Evolutionary conservation across 2,329 filamentous ascomycete species (phyloP), one percentile per base, ranked within the genome.

Genomic region (Rugonectria rugulosa): DNA sequence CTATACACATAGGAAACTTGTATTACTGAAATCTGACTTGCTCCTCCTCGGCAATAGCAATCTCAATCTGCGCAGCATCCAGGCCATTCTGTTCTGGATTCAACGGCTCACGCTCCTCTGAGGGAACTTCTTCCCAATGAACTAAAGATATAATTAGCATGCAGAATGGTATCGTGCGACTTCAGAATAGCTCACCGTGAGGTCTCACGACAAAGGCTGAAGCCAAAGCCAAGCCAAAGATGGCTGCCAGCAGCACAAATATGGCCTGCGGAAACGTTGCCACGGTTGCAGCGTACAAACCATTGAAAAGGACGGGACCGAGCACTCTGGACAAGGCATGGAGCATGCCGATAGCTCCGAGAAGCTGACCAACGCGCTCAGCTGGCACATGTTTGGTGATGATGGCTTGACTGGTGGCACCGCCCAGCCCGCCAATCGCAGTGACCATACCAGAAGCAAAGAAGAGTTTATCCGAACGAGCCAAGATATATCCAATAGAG

Each of bases 321-420:
- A 96, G 71, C 2, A 98, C 86, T 58, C 92, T 81, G 3, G 90
- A 85, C 29, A 97, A 75, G 1, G 92, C 90, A 73, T 98, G 94
- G 54, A 98, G 75, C 58, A 98, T 79, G 0, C 94, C 95, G 14
- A 88, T 89, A 2, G 92, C 93, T 19, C 95, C 95, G 0, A 99
- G 82, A n/a, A 98, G 78, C 71, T 95, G 88, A 0, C 95, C 95
- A 0, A 95, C 88, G 41, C 85, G 84, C 60, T 95, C 90, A 1
- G 87, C 81, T 0, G 93, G 91, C 0, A 98, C 88, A 72, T 98
- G 95, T 71, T 97, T 98, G 17, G 92, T 97, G 45, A 97, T 78
- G 1, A 89, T 84, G 2, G 90, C 88, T 68, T 96, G 92, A 44
- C 96, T 80, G 0, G 91, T 95, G 1, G 95, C 93, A 29, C 88